Conservation (phyloP, 2,329 filamentous ascomycete genomes). For the Triangularia verruculosa region DNA sequence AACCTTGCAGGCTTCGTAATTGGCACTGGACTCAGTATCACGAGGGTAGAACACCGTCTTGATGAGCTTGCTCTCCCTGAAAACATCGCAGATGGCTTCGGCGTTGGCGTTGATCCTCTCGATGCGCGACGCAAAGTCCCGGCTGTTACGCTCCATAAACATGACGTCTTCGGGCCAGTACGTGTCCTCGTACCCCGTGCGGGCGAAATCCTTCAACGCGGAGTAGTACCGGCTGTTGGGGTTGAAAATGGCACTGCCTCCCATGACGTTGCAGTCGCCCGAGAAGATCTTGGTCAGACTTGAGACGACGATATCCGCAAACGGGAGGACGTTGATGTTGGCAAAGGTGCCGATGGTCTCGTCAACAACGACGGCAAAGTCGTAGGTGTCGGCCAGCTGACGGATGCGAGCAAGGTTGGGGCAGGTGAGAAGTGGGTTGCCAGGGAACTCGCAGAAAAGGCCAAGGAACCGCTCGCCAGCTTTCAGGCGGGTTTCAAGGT, state of each 20-base stretch:
- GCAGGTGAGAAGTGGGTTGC: constrained; percentile 83
- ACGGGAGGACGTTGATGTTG: constrained; percentile 88
- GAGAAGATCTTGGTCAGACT: constrained; percentile 97
- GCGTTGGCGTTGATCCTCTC: constrained; percentile 82
- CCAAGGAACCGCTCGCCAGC: constrained; percentile 74
- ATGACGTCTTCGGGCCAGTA: constrained; percentile 94
- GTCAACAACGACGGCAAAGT: constrained; percentile 88
- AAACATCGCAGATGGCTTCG: constrained; percentile 73
- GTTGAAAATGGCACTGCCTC: constrained; percentile 68
- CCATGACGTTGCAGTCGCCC: constrained; percentile 98
- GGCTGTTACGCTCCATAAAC: constrained; percentile 93
- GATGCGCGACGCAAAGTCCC: constrained; percentile 82
- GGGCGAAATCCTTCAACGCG: constrained; percentile 63
- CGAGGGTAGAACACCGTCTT: constrained; percentile 87
- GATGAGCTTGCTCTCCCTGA: constrained; percentile 60
- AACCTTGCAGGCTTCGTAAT: constrained; percentile 77
- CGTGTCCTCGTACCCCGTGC: constrained; percentile 73
- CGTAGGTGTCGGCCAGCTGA: constrained; percentile 72
- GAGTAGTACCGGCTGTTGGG: constrained; percentile 67
- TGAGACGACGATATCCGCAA: constrained; percentile 88
- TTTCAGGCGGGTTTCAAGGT: constrained; percentile 70
- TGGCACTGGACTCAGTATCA: constrained; percentile 61
- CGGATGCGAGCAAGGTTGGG: constrained; percentile 84
- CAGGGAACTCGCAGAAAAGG: constrained; percentile 92
- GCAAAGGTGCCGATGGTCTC: constrained; percentile 96